A percentile compares a stretch with the other conserved stretches of the same genome.
Evolutionary conservation across 1,139 yeast species (phyloP).

Genomic region (Pneumocystis oryctolagi): DNA sequence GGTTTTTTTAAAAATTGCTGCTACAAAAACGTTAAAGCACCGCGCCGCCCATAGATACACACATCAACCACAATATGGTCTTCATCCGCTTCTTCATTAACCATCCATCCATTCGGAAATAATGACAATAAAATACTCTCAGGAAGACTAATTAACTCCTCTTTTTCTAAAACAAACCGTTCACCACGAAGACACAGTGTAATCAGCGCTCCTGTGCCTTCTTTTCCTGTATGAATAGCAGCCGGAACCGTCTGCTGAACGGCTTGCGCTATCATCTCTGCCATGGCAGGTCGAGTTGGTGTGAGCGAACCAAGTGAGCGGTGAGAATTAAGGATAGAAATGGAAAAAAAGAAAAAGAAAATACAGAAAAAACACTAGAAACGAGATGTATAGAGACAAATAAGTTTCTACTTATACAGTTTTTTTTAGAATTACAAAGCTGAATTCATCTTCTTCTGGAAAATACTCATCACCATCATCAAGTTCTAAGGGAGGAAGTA

Average conservation of each 20-base stretch:
- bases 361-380: neutral
- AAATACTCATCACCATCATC: neutral
- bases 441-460: neutral
- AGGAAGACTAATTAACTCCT: slow-evolving; percentile 79
- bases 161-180: slow-evolving; percentile 59
- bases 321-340: too few species aligned
- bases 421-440: neutral
- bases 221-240: neutral
- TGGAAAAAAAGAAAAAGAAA: neutral
- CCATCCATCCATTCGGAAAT: slow-evolving; percentile 75
- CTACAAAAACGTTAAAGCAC: too few species aligned
- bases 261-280: neutral
- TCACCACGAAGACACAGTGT: slow-evolving; percentile 51
- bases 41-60: neutral
- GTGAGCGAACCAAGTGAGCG: neutral
- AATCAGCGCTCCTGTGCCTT: slow-evolving; percentile 25
- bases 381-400: neutral
- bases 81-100: slow-evolving; percentile 35
- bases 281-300: neutral
- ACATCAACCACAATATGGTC: slow-evolving; percentile 48
- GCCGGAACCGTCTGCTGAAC: neutral
- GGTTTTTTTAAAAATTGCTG: slow-evolving; percentile 3
- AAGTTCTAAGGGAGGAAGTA: neutral
- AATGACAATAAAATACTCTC: slow-evolving; percentile 75
- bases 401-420: neutral